Evolutionary conservation across 2,329 filamentous ascomycete genomes (phyloP).

Genomic region (Chaetomiaceae sp.): DNA sequence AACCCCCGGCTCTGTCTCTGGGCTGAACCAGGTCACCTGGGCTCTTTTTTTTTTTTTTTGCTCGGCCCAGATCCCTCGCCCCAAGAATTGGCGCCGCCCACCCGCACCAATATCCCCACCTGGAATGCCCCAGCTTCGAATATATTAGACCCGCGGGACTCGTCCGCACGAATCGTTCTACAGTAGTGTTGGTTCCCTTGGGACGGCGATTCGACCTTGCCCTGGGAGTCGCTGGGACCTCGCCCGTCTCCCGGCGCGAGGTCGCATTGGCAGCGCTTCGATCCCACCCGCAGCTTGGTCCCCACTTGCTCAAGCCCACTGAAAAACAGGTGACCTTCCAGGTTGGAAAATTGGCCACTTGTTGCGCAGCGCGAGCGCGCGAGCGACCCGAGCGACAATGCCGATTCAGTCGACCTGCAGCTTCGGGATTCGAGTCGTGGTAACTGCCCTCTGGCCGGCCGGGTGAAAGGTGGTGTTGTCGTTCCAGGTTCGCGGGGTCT

Average conservation of each 20-base stretch:
- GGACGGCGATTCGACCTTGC: not conserved
- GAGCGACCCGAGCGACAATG: slow-evolving; percentile 8
- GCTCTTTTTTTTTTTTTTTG: slow-evolving; percentile 15
- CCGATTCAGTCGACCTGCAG: slow-evolving; percentile 26
- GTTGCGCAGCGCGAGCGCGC: slow-evolving; percentile 7
- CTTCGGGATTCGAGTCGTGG: slow-evolving; percentile 8
- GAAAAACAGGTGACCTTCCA: slow-evolving; percentile 9
- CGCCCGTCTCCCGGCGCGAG: slow-evolving; percentile 5
- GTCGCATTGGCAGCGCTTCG: not conserved
- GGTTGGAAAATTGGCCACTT: slow-evolving; percentile 11
- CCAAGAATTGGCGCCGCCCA: slow-evolving; percentile 10
- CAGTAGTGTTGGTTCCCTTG: not conserved
- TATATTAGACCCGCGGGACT: slow-evolving; percentile 6
- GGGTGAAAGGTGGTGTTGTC: not conserved
- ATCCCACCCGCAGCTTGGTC: slow-evolving; percentile 6
- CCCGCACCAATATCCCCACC: not conserved
- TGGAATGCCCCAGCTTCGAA: not conserved
- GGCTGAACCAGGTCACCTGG: slow-evolving; percentile 27
- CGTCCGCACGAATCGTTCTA: slow-evolving; percentile 11
- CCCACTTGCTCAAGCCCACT: slow-evolving; percentile 18
- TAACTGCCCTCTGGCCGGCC: slow-evolving; percentile 1
- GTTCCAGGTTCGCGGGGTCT: slow-evolving; percentile 3
- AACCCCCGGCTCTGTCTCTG: slow-evolving; percentile 19
- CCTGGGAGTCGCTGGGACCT: not conserved
- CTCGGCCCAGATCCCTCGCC: slow-evolving; percentile 14